A percentile compares a stretch with the other conserved stretches of the same genome.
Evolutionary conservation across 139 green algal genomes (phyloP).

Genomic region (Prasinococcaceae sp.): DNA sequence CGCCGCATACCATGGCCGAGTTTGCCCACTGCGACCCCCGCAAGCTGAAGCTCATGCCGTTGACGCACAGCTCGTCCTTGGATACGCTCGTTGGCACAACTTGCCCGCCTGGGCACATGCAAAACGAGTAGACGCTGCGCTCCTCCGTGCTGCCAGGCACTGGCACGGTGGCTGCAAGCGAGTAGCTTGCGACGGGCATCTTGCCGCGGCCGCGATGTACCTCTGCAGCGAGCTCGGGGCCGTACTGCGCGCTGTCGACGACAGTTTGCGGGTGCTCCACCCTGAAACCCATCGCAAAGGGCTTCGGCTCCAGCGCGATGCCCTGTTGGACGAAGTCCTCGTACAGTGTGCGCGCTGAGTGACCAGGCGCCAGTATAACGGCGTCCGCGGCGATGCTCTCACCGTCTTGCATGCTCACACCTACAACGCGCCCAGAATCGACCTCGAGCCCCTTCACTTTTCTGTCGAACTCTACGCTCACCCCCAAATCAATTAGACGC

Average conservation of each 20-base stretch:
- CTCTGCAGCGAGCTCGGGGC: constrained; percentile 30
- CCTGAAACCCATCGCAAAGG: constrained; percentile 63
- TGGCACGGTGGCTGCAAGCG: constrained; percentile 25
- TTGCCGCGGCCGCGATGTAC: constrained; percentile 51
- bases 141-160: background rate
- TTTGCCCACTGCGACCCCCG: constrained; percentile 53
- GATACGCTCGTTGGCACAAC: constrained; percentile 57
- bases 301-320: constrained; percentile 49
- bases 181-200: constrained; percentile 68
- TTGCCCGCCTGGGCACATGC: constrained; percentile 71
- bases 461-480: constrained; percentile 43
- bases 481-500: constrained; percentile 28
- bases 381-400: constrained; percentile 23
- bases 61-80: constrained; percentile 61
- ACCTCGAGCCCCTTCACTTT: constrained; percentile 39
- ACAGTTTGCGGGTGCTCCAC: constrained; percentile 68
- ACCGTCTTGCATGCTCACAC: constrained; percentile 33
- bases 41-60: constrained; percentile 69
- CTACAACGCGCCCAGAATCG: constrained; percentile 16
- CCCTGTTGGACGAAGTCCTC: constrained; percentile 26
- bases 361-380: constrained; percentile 45
- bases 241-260: constrained; percentile 55
- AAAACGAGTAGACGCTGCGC: constrained; percentile 64
- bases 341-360: constrained; percentile 38
- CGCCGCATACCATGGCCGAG: constrained; percentile 48